Conservation (phyloP, 345 rosid genomes). For the Boechera retrofracta region DNA sequence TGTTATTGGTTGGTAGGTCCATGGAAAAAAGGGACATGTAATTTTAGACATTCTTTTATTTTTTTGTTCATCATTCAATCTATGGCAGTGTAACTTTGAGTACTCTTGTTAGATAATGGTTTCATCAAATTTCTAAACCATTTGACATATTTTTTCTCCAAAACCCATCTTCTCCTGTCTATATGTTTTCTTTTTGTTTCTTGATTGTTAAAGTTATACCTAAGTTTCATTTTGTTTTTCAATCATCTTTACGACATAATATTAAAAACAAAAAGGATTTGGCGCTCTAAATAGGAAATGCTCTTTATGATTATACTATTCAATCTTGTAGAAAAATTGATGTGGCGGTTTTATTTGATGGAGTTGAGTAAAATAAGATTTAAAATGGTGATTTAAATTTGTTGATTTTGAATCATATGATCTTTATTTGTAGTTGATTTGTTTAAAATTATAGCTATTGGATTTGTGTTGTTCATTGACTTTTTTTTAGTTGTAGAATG, state of each 20-base stretch:
- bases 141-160: not conserved
- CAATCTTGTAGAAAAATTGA: too few relatives aligned
- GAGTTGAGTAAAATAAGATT: too few relatives aligned
- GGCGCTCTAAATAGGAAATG: too few relatives aligned
- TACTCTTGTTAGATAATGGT: not conserved
- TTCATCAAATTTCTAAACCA: slow-evolving; percentile 7
- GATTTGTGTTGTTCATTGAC: too few relatives aligned
- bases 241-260: not conserved
- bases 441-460: too few relatives aligned
- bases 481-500: too few relatives aligned
- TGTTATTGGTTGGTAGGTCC: slow-evolving; percentile 38
- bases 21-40: slow-evolving; percentile 19
- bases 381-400: too few relatives aligned
- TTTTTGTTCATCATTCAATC: slow-evolving; percentile 29
- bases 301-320: too few relatives aligned
- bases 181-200: not conserved
- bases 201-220: not conserved
- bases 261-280: not conserved
- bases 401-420: too few relatives aligned
- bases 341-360: too few relatives aligned
- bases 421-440: too few relatives aligned
- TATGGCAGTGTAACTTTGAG: slow-evolving; percentile 20
- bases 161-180: not conserved
- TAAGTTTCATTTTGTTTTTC: not conserved
- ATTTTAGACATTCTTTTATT: slow-evolving; percentile 34